These are phyloP conservation scores for Phaeosphaeria sp. DNA, from an alignment of 2,329 filamentous ascomycete species.

Conservation along the genomic window DNA sequence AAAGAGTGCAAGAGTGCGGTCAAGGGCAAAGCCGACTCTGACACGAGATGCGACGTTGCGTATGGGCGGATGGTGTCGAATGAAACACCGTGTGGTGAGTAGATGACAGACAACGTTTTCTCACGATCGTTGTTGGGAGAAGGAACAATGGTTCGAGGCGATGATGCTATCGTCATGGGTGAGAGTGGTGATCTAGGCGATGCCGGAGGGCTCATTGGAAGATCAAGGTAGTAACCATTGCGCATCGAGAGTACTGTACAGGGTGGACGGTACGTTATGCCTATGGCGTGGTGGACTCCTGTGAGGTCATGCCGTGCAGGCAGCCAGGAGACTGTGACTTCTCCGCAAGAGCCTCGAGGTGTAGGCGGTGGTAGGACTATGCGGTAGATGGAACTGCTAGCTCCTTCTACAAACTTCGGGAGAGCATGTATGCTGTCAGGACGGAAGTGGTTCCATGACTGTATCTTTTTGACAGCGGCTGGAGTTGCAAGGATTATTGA, in stretches of 20 bases:
- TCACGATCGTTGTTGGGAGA: constrained; percentile 34
- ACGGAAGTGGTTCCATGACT: constrained; percentile 73
- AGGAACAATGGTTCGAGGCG: constrained; percentile 3
- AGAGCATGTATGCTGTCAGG: constrained; percentile 54
- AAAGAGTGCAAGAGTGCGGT: constrained; percentile 71
- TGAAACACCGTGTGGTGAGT: constrained; percentile 68
- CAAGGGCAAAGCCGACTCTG: constrained; percentile 65
- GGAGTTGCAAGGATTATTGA: constrained; percentile 72
- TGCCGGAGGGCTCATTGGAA: constrained; percentile 47
- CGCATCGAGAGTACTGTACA: constrained; percentile 45
- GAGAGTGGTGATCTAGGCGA: constrained; percentile 42
- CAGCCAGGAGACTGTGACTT: constrained; percentile 75
- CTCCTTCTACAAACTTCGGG: constrained; percentile 51
- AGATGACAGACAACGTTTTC: constrained; percentile 66
- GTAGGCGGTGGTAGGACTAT: constrained; percentile 63
- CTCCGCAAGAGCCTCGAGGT: constrained; percentile 63
- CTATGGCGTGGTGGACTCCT: constrained; percentile 70
- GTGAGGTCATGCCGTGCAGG: constrained; percentile 66
- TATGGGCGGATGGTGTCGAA: constrained; percentile 64
- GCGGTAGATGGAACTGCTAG: constrained; percentile 51
- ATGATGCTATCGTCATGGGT: constrained; percentile 41
- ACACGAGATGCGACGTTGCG: constrained; percentile 62
- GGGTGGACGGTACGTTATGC: constrained; percentile 74
- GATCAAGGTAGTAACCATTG: constrained; percentile 43
- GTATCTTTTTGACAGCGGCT: constrained; percentile 69